Base-by-base conservation (phyloP, 768 basidiomycete genomes). In the Termitomyces sp. region DNA sequence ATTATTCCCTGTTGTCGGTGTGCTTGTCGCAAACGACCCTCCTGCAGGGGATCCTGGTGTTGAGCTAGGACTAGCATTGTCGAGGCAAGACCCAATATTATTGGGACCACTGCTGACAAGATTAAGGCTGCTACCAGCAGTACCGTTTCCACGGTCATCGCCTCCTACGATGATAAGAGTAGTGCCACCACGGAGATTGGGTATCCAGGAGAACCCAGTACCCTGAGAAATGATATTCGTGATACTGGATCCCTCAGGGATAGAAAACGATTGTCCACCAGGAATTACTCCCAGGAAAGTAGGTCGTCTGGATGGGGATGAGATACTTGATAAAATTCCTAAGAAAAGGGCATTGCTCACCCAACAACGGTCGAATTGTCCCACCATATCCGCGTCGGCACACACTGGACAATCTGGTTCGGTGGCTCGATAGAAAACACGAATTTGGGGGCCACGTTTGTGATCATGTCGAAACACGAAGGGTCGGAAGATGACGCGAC, bases 11-110 rank as follows among this genome's bases (percentile, higher is more conserved):
- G 66, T 64, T 11, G 76, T 74, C 41, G 66, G 70, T 19, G 74
- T 67, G 46, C 75, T 76, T 0, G 88, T 90, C 0, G 85, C 80
- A 64, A 86, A 87, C 37, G 73, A 73, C 0, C 87, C 88, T 37
- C 90, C 90, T 21, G 90, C 90, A 6, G 90, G 88, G 53, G 71
- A 74, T 2, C 87, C 89, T 10, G 87, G 78, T 2, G 90, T 93
- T 4, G 90, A 90, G 49, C 85, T 88, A 0, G 90, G 90, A 49
- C 88, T 90, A 14, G 59, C 68, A 43, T 69, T 65, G 42, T 73
- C 79, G 45, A 91, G 65, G 63, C 90, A 93, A 2, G 72, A 77
- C 44, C 65, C 71, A 57, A 80, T 72, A 60, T 76, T 78, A 56
- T 74, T 66, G 14, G 72, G 65, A 1, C 84, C 82, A 24, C 74